Conservation (phyloP, 139 green algal species). For the Tetradesmus lagerheimii region DNA sequence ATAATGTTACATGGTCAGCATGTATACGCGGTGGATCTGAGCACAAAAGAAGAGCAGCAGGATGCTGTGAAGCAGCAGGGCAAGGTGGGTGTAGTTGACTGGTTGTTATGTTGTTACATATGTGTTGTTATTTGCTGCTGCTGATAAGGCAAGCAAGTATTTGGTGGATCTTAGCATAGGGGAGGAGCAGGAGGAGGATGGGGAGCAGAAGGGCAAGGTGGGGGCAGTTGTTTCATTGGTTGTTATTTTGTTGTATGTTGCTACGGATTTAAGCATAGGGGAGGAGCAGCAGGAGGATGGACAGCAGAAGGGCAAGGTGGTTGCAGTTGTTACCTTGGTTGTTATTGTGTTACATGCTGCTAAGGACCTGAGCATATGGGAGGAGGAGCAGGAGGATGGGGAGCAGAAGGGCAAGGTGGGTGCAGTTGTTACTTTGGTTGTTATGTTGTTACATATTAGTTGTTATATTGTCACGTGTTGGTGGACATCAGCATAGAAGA, state of each 20-base stretch:
- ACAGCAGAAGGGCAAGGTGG: background rate
- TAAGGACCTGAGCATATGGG: no score
- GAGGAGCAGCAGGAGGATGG: background rate
- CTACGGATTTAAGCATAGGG: background rate
- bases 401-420: background rate
- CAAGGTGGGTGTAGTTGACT: background rate
- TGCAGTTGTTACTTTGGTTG: background rate
- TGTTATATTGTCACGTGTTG: no score
- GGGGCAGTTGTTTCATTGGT: background rate
- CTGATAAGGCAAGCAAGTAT: conserved; percentile 16
- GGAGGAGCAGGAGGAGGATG: background rate
- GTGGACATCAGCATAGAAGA: background rate
- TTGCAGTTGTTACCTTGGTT: background rate
- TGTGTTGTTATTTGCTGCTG: background rate
- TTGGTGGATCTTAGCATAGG: conserved; percentile 45
- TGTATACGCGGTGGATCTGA: background rate
- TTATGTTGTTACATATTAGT: background rate
- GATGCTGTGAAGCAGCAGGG: background rate
- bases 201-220: conserved; percentile 49
- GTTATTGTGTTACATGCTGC: no score
- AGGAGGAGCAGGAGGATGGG: no score
- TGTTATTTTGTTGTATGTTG: background rate
- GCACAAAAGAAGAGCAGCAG: background rate
- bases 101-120: background rate
- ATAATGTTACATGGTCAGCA: background rate